Conservation (phyloP, 768 basidiomycete genomes). For the Hydnomerulius pinastri region DNA sequence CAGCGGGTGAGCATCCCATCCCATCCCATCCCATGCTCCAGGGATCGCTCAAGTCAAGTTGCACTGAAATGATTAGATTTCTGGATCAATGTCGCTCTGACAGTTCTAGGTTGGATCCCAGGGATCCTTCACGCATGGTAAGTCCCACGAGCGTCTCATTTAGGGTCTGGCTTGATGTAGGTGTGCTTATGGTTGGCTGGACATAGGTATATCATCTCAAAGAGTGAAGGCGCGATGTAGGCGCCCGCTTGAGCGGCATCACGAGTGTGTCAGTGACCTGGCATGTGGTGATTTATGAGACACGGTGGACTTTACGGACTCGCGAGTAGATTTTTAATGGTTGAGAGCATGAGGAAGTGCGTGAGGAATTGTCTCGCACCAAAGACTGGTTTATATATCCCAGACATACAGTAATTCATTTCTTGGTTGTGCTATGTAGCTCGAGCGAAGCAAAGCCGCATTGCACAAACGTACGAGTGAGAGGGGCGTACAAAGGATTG, state of each 20-base stretch:
- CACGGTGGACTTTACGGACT: no score
- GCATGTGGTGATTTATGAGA: no score
- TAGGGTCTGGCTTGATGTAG: background rate
- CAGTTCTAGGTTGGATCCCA: slow-evolving; percentile 52
- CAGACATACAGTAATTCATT: no score
- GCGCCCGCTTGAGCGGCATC: background rate
- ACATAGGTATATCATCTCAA: slow-evolving; percentile 26
- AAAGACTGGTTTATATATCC: no score
- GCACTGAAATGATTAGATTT: slow-evolving; percentile 26
- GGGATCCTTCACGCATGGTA: slow-evolving; percentile 55
- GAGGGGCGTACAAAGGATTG: background rate
- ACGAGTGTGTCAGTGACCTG: no score
- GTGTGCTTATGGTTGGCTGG: background rate
- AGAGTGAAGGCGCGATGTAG: slow-evolving; percentile 23
- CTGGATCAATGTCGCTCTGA: slow-evolving; percentile 40
- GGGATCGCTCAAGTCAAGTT: background rate
- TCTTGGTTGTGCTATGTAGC: no score
- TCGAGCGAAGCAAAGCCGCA: background rate
- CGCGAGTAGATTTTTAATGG: no score
- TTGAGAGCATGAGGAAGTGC: no score
- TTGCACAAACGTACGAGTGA: background rate
- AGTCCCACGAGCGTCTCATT: slow-evolving; percentile 1
- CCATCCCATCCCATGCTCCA: background rate
- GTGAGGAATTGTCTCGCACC: no score
- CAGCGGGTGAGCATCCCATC: slow-evolving; percentile 19